phyloP scores from a whole-genome alignment of 805 yeast genomes.

The Metschnikowia anglica region DNA sequence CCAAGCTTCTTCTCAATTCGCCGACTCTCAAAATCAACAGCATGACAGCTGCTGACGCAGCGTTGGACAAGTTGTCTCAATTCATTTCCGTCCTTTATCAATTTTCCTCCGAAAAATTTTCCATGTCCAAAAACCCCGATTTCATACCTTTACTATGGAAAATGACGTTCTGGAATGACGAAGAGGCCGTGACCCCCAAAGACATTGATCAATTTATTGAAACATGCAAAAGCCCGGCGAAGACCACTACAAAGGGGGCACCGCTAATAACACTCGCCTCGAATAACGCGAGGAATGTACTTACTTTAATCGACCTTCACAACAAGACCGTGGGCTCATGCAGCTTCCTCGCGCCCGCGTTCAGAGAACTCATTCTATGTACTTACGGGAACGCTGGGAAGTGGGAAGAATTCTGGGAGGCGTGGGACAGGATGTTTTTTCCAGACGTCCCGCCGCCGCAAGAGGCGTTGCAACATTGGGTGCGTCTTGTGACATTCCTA shows the following conservation, averaged over 20 bases:
- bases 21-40: conserved; percentile 21
- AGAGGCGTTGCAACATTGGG: conserved; percentile 26
- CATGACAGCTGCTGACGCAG: conserved; percentile 20
- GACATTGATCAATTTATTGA: conserved; percentile 26
- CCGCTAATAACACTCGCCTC: conserved; percentile 23
- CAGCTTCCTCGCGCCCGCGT: conserved; percentile 19
- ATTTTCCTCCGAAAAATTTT: conserved; percentile 28
- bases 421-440: conserved; percentile 31
- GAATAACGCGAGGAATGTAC: conserved; percentile 32
- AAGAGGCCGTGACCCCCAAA: conserved; percentile 24
- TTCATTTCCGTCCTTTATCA: conserved; percentile 28
- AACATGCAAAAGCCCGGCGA: conserved; percentile 13
- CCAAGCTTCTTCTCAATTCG: conserved; percentile 37
- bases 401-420: conserved; percentile 40
- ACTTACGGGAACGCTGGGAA: conserved; percentile 40
- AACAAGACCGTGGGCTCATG: conserved; percentile 13
- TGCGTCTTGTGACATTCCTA: conserved; percentile 34
- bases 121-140: conserved; percentile 26
- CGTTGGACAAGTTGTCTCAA: conserved; percentile 27
- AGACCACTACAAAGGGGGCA: neutral
- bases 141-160: conserved; percentile 39
- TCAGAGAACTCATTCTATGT: conserved; percentile 35
- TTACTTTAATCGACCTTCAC: conserved; percentile 27
- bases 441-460: conserved; percentile 5
- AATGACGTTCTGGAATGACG: conserved; percentile 23